Conservation (phyloP, 306 rosid genomes). For the Trifolium repens region DNA sequence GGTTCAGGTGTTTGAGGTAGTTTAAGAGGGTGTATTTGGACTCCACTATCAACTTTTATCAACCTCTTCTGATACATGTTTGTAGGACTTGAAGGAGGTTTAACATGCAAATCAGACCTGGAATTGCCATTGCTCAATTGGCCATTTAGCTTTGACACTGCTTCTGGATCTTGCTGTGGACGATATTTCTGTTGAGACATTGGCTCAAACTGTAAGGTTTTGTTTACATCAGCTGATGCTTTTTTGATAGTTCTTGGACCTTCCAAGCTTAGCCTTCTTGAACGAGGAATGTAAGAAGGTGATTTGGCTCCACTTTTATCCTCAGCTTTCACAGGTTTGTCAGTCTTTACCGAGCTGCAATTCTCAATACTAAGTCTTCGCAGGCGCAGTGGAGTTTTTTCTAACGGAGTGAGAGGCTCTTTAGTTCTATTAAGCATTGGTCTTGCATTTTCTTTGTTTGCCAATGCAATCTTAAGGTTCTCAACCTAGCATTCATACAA, state of each 20-base stretch:
- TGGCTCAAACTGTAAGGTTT: conserved; percentile 46
- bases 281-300: conserved; percentile 52
- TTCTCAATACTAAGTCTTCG: conserved; percentile 86
- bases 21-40: conserved; percentile 57
- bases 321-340: conserved; percentile 46
- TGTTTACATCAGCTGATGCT: conserved; percentile 49
- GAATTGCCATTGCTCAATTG: conserved; percentile 46
- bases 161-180: conserved; percentile 48
- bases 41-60: conserved; percentile 45
- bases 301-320: conserved; percentile 59
- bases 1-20: conserved; percentile 71
- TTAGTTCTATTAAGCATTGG: conserved; percentile 45
- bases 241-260: conserved; percentile 70
- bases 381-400: conserved; percentile 64
- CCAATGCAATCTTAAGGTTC: conserved; percentile 76
- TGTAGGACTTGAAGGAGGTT: conserved; percentile 69
- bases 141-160: conserved; percentile 50
- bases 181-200: conserved; percentile 40
- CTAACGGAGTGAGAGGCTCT: conserved; percentile 51
- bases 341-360: conserved; percentile 51
- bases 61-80: conserved; percentile 53
- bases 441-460: conserved; percentile 61
- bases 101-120: conserved; percentile 5
- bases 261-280: conserved; percentile 81
- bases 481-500: conserved; percentile 59